Conservation (phyloP, 352 stramenopile genomes). For the Phytophthora foliorum region DNA sequence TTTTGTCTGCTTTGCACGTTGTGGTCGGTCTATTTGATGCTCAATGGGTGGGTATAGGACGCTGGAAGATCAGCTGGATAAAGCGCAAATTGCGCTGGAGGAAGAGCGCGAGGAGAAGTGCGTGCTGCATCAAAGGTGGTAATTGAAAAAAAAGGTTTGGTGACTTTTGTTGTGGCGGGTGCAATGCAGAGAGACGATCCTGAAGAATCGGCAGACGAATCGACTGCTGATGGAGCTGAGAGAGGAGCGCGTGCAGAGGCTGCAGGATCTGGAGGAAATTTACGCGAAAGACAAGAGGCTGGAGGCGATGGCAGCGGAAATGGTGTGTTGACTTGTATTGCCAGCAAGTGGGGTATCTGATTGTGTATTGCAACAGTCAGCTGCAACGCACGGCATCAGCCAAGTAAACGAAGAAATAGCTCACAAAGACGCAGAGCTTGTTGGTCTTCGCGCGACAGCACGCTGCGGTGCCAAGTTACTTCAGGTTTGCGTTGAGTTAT, state of each 20-base stretch:
- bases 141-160: not conserved
- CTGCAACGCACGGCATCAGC: slow-evolving; percentile 49
- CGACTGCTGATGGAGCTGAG: slow-evolving; percentile 74
- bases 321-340: slow-evolving; percentile 38
- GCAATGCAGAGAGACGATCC: slow-evolving; percentile 61
- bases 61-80: slow-evolving; percentile 75
- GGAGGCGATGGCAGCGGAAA: slow-evolving; percentile 64
- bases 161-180: not conserved
- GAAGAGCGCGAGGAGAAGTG: slow-evolving; percentile 82
- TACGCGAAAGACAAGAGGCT: slow-evolving; percentile 84
- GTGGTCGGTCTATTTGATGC: not conserved
- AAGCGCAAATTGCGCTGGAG: slow-evolving; percentile 68
- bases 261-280: slow-evolving; percentile 86
- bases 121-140: not conserved
- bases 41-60: slow-evolving; percentile 28
- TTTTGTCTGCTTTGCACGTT: not conserved
- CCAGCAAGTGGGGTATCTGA: no score
- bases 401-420: slow-evolving; percentile 69
- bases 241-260: slow-evolving; percentile 77
- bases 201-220: slow-evolving; percentile 79
- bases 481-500: slow-evolving; percentile 39
- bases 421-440: slow-evolving; percentile 77
- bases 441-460: slow-evolving; percentile 68
- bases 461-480: slow-evolving; percentile 79
- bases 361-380: slow-evolving; percentile 40